Base-by-base conservation (phyloP, 2,329 filamentous ascomycete species). In the Monosporascus sp. region DNA sequence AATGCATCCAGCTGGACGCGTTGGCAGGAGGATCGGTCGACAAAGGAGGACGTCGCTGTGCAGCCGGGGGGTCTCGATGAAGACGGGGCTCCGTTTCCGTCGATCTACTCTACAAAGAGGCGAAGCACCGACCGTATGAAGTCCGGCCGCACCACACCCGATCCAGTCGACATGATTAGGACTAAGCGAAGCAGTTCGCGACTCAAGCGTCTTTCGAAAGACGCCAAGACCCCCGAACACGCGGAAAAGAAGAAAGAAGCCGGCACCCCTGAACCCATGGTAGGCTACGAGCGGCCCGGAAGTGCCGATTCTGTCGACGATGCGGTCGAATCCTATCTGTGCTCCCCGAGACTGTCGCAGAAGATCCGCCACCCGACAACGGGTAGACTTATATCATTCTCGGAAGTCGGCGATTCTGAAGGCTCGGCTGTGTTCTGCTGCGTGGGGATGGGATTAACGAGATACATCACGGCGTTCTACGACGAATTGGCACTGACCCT, bases 381-480 rank as follows among this genome's bases (percentile, higher is more conserved):
- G 0, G 91, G 92, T 1, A 84, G 94, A 17, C 79, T 88, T 3
- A 97, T 99, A 60, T 95, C 91, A 1, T 99, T 97, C 65, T 97
- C 93, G 0, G 94, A 99, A 69, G 94, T 99, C 3, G 94, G 94
- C 15, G 92, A 97, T 68, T 85, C 92, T 0, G 84, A 93, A 44
- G 94, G 94, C 1, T 93, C 88, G 60, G 93, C 91, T 3, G 90
- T 99, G 2, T 92, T 99, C 61, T 95, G 94, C 67, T 99, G 94
- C 64, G 91, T 99, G 3, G 94, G 94, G 20, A 99, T 99, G 94
- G 94, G 94, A 0, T 72, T 99, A 63, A 99, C 94, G 11, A 83
- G 94, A 70, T 99, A 94, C 67, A 89, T 99, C 54, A 97, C 90
- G 55, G 91, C 92, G 0, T 99, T 99, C 68, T 99, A 97, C 66